These are phyloP conservation scores for Fagus crenata DNA, from an alignment of 306 rosid species.

Conservation along the genomic window DNA sequence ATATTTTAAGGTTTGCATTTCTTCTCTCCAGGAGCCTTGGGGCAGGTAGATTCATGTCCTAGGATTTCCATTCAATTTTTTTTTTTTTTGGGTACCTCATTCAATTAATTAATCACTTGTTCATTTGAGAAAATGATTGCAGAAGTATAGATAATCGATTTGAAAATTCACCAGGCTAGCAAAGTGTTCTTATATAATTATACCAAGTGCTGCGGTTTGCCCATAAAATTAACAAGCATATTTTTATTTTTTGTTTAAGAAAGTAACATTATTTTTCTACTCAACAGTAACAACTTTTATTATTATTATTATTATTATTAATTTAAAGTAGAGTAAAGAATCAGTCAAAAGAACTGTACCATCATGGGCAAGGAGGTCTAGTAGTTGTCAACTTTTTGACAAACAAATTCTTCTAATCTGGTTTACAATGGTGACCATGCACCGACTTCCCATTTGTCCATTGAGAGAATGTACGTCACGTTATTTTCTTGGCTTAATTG, in stretches of 20 bases:
- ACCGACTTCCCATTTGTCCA: constrained; percentile 48
- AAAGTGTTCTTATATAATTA: too few relatives aligned
- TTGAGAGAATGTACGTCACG: constrained; percentile 29
- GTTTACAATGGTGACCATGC: constrained; percentile 29
- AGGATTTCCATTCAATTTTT: background rate
- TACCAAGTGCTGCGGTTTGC: too few relatives aligned
- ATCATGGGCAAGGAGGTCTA: constrained; percentile 9
- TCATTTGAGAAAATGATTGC: background rate
- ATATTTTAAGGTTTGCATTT: background rate
- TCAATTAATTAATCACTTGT: background rate
- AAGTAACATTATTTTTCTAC: too few relatives aligned
- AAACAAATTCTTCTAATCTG: constrained; percentile 24
- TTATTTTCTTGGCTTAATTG: constrained; percentile 10
- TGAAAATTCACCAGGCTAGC: too few relatives aligned
- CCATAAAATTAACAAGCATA: too few relatives aligned
- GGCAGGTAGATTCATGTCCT: background rate
- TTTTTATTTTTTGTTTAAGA: too few relatives aligned
- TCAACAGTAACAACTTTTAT: too few relatives aligned
- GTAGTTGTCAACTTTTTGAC: constrained; percentile 41
- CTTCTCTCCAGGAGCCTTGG: background rate
- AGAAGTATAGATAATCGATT: too few relatives aligned
- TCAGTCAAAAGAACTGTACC: background rate
- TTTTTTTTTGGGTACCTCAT: too few relatives aligned
- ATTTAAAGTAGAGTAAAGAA: too few relatives aligned
- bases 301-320: too few relatives aligned